Percentiles rank a stretch among this genome's conserved stretches.
Evolutionary conservation across 148 eudicot species (phyloP).

Genomic region (Rhododendron griersonianum): DNA sequence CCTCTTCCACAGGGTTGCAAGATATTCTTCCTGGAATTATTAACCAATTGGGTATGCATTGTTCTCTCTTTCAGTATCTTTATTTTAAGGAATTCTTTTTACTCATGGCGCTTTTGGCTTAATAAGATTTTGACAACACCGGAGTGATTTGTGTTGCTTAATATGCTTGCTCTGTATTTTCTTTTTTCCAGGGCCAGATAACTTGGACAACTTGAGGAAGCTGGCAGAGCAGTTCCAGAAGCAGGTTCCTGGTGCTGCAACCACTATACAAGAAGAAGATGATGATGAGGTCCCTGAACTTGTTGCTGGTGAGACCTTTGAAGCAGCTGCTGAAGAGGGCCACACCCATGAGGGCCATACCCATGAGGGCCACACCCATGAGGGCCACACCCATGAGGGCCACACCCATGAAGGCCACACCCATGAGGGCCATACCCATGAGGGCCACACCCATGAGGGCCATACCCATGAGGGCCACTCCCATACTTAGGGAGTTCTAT

Average conservation of each 20-base stretch:
- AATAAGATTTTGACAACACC: background rate
- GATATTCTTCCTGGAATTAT: constrained; percentile 88
- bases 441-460: too few species aligned
- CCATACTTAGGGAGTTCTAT: constrained; percentile 21
- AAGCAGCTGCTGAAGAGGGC: constrained; percentile 83
- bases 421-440: too few species aligned
- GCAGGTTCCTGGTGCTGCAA: constrained; percentile 43
- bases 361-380: constrained; percentile 8
- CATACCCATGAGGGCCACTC: constrained; percentile 26
- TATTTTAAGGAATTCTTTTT: background rate
- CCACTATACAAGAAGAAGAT: constrained; percentile 44
- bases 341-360: background rate
- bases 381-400: constrained; percentile 14
- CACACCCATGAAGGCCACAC: too few species aligned
- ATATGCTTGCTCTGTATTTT: background rate
- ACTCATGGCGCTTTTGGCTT: background rate
- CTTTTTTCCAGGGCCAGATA: constrained; percentile 65
- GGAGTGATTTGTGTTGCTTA: background rate
- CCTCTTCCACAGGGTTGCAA: constrained; percentile 56
- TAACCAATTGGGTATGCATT: constrained; percentile 68
- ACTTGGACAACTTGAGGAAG: constrained; percentile 83
- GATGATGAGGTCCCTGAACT: constrained; percentile 95
- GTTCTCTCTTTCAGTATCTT: background rate
- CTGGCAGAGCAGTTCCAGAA: constrained; percentile 75
- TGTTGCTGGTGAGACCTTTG: constrained; percentile 87